phyloP scores from a whole-genome alignment of 371 early-diverging fungal species.

The Nematocida homosporus region DNA sequence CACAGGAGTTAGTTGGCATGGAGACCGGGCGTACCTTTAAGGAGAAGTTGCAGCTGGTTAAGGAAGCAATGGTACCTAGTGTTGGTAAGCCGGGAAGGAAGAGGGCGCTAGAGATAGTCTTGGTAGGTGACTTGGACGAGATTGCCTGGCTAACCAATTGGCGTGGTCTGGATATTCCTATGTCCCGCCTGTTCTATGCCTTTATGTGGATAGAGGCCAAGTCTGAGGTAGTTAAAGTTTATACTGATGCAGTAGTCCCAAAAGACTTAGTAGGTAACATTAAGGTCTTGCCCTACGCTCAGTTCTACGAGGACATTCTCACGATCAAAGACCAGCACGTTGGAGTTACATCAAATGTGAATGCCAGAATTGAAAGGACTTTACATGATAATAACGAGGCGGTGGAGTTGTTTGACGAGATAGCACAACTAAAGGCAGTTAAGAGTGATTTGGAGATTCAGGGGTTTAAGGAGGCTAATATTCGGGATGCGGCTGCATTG shows the following conservation, averaged over 20 bases:
- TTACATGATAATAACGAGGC: conserved; percentile 27
- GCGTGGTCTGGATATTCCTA: conserved; percentile 89
- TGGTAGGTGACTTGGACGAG: conserved; percentile 64
- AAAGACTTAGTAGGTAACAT: conserved; percentile 67
- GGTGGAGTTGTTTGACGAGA: background rate
- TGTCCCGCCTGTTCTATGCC: conserved; percentile 91
- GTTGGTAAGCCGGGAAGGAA: background rate
- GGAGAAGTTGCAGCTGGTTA: conserved; percentile 77
- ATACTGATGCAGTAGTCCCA: conserved; percentile 74
- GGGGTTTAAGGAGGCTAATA: conserved; percentile 84
- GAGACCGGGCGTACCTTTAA: conserved; percentile 3
- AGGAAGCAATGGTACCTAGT: conserved; percentile 62
- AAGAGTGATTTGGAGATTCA: conserved; percentile 83
- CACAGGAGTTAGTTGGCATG: conserved; percentile 26
- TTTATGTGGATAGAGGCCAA: conserved; percentile 77
- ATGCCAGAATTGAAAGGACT: background rate
- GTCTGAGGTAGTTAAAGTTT: conserved; percentile 71
- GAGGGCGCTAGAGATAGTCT: conserved; percentile 32
- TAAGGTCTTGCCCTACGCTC: conserved; percentile 50
- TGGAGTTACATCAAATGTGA: conserved; percentile 23
- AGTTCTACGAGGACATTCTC: conserved; percentile 52
- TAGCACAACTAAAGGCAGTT: conserved; percentile 44
- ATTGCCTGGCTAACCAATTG: conserved; percentile 81
- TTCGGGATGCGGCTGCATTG: conserved; percentile 84
- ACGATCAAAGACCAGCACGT: conserved; percentile 9